phyloP scores from a whole-genome alignment of 129 eudicot species.

The Saussurea involucrata region DNA sequence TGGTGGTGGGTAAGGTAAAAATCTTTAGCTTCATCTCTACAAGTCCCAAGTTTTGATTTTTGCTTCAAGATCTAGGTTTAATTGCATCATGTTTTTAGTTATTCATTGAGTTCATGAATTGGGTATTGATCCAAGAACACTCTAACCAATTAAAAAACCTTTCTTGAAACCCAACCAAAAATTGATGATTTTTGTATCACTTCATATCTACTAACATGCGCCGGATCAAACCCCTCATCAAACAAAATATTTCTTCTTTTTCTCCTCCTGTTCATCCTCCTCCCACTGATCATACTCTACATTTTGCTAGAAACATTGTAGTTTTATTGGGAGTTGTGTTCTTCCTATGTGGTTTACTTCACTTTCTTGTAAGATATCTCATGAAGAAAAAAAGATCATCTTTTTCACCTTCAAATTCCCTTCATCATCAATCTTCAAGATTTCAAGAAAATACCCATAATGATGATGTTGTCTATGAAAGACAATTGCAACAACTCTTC shows the following conservation, averaged over 20 bases:
- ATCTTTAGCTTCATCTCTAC: constrained; percentile 14
- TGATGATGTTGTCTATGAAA: constrained; percentile 39
- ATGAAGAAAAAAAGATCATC: constrained; percentile 46
- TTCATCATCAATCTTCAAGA: constrained; percentile 40
- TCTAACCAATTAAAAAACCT: constrained; percentile 19
- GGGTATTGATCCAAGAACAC: constrained; percentile 31
- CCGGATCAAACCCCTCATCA: constrained; percentile 25
- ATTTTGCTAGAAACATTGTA: constrained; percentile 41
- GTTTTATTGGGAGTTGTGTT: constrained; percentile 55
- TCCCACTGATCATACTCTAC: constrained; percentile 32
- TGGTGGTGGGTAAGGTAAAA: constrained; percentile 17
- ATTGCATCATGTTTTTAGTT: not conserved
- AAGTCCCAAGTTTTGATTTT: constrained; percentile 5
- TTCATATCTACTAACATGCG: constrained; percentile 27
- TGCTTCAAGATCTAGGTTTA: constrained; percentile 29
- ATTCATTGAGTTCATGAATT: constrained; percentile 16
- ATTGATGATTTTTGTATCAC: constrained; percentile 22
- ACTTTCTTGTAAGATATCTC: constrained; percentile 52
- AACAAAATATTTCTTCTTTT: constrained; percentile 29
- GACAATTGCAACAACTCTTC: constrained; percentile 85
- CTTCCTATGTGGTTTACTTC: constrained; percentile 60
- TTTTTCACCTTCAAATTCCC: constrained; percentile 17
- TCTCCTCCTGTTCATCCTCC: constrained; percentile 36
- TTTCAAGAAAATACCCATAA: constrained; percentile 41
- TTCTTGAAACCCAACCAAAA: not conserved